Conservation (phyloP, 257 asterid genomes). For the Verbena officinalis region DNA sequence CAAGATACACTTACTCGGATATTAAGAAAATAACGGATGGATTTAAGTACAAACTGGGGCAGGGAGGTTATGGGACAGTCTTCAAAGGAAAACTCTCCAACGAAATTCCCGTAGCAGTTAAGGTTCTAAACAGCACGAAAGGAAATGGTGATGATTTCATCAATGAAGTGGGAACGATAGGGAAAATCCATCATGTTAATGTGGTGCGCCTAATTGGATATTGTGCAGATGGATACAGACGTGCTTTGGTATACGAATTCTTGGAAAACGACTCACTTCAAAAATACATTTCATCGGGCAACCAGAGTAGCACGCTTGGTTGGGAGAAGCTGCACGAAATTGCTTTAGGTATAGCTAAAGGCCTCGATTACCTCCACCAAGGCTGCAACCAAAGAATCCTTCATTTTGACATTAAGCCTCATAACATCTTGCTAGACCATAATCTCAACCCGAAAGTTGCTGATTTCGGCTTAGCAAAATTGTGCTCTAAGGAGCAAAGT, state of each 20-base stretch:
- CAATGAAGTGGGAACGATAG: constrained; percentile 29
- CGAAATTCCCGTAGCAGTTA: constrained; percentile 30
- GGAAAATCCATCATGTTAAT: constrained; percentile 20
- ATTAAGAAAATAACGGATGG: constrained; percentile 32
- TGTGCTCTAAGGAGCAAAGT: constrained; percentile 67
- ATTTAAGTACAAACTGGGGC: constrained; percentile 33
- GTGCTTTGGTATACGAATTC: constrained; percentile 44
- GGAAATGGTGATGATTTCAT: constrained; percentile 28
- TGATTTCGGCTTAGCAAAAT: constrained; percentile 48
- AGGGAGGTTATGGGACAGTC: constrained; percentile 11
- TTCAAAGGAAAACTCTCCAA: constrained; percentile 34
- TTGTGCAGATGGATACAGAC: constrained; percentile 28
- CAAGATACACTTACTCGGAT: constrained; percentile 39
- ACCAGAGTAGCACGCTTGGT: constrained; percentile 7
- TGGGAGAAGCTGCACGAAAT: constrained; percentile 33
- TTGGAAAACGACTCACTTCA: constrained; percentile 22
- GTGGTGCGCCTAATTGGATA: constrained; percentile 31
- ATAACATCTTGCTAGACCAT: constrained; percentile 38
- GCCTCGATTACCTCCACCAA: constrained; percentile 36
- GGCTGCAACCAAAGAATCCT: constrained; percentile 28
- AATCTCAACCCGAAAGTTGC: constrained; percentile 38
- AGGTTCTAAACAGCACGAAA: constrained; percentile 15
- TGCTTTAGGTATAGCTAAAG: constrained; percentile 41
- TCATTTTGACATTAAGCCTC: constrained; percentile 35
- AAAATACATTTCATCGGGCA: constrained; percentile 3